Base-by-base conservation (phyloP, 179 eudicot species). In the Amaranthus tricolor region DNA sequence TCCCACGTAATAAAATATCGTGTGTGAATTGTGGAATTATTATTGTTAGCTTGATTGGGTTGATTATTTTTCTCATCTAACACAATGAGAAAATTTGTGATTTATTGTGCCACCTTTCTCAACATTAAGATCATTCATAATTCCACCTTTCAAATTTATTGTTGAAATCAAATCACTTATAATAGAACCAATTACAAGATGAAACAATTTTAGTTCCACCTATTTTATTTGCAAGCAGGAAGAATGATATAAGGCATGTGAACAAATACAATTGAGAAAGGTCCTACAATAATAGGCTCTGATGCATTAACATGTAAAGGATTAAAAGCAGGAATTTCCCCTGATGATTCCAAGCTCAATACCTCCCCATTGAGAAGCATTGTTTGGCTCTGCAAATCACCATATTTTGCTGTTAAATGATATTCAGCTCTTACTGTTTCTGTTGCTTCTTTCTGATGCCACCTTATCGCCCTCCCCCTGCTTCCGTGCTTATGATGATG, bases 201-300 rank as follows among this genome's bases (percentile, higher is more conserved):
- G 73, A 9, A 20, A 71, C 74, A 77, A 74, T 77, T 82, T 74
- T 68, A 77, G 77, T 62, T 77, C 79, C 81, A 80, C 78, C 70
- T 57, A 20, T 31, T 40, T 82, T 86, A 84, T 66, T 82, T 84
- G 81, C 98, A 91, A 76, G 98, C 94, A 61, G 88, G 90, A 55
- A 88, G 83, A 77, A 59, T 43, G 69, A 85, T 77, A 76, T 73
- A 50, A 61, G 97, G 96, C 51, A 94, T 82, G 62, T 86, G 95
- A 62, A 82, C 91, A 80, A 94, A 94, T 51, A 88, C 94, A 73
- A 94, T 88, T 3, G 98, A 94, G 78, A 78, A 90, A 71, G 94
- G 97, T 69, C 81, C 87, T 24, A 88, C 83, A 2, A 62, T 70
- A 76, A 91, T 80, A 3, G 90, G 92, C 74, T 86, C 85, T 0